phyloP scores from a whole-genome alignment of 805 yeast species.

The Wickerhamiella hasegawae region DNA sequence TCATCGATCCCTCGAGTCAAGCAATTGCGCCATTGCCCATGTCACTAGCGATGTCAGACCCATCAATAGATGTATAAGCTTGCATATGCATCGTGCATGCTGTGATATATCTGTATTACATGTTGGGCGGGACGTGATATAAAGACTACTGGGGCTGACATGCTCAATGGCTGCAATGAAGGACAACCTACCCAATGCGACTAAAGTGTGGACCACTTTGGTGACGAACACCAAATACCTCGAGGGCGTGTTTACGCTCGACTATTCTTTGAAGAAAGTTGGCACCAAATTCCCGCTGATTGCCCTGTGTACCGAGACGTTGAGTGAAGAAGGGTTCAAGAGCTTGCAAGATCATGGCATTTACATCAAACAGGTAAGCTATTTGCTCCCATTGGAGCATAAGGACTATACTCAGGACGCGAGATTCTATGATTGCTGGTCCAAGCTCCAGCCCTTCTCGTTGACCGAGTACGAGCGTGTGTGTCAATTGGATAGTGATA shows the following conservation, averaged over 20 bases:
- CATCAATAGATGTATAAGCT: too few relatives aligned
- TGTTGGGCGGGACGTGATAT: too few relatives aligned
- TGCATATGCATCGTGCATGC: too few relatives aligned
- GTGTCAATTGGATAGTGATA: slow-evolving; percentile 42
- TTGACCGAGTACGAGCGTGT: slow-evolving; percentile 36
- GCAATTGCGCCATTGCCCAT: too few relatives aligned
- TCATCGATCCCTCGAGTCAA: too few relatives aligned
- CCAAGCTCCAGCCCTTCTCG: slow-evolving; percentile 40
- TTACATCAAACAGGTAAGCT: slow-evolving; percentile 26
- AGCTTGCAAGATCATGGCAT: slow-evolving; percentile 28
- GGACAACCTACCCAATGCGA: background rate
- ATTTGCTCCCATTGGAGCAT: slow-evolving; percentile 28
- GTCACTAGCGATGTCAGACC: too few relatives aligned
- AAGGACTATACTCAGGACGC: slow-evolving; percentile 35
- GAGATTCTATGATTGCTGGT: slow-evolving; percentile 46
- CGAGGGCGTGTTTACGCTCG: slow-evolving; percentile 35
- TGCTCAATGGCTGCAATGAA: too few relatives aligned
- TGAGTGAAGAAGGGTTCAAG: slow-evolving; percentile 28
- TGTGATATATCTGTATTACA: too few relatives aligned
- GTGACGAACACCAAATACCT: slow-evolving; percentile 37
- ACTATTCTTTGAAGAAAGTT: slow-evolving; percentile 29
- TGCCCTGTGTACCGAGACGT: slow-evolving; percentile 36
- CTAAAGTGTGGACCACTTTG: slow-evolving; percentile 37
- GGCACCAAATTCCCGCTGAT: slow-evolving; percentile 35
- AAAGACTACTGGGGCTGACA: too few relatives aligned